These are phyloP conservation scores for Neopestalotiopsis clavispora DNA, from an alignment of 2,329 filamentous ascomycete species.

Conservation along the genomic window DNA sequence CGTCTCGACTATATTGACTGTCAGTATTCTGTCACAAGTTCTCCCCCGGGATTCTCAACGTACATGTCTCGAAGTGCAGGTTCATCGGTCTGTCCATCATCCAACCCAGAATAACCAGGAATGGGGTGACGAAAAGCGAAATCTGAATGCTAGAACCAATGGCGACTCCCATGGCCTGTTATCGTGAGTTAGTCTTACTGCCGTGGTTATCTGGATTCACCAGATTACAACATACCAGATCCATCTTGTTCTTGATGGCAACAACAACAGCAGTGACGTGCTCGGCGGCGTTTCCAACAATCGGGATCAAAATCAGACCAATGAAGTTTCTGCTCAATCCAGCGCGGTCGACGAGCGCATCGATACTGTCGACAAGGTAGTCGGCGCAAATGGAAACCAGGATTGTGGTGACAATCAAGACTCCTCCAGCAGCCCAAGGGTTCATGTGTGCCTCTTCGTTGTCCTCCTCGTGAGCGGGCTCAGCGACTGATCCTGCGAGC, in stretches of 20 bases:
- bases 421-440: conserved; percentile 66
- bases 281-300: conserved; percentile 81
- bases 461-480: conserved; percentile 29
- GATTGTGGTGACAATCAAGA: conserved; percentile 72
- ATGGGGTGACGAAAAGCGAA: conserved; percentile 79
- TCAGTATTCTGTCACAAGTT: conserved; percentile 21
- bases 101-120: conserved; percentile 82
- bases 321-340: conserved; percentile 83
- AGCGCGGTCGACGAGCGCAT: conserved; percentile 70
- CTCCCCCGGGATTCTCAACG: conserved; percentile 22
- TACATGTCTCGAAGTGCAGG: conserved; percentile 76
- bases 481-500: not conserved
- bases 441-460: conserved; percentile 59
- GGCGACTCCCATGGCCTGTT: conserved; percentile 74
- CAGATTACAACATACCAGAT: conserved; percentile 44
- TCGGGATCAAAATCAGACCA: conserved; percentile 78
- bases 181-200: conserved; percentile 17
- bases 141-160: conserved; percentile 86
- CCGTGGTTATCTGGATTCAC: too few relatives aligned
- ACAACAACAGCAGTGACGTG: conserved; percentile 84
- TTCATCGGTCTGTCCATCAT: conserved; percentile 74
- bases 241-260: conserved; percentile 78
- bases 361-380: conserved; percentile 78
- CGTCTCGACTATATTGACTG: conserved; percentile 62
- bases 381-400: conserved; percentile 77